Evolutionary conservation across 163 green algal genomes (phyloP).

Genomic region (Chlorella variabilis): DNA sequence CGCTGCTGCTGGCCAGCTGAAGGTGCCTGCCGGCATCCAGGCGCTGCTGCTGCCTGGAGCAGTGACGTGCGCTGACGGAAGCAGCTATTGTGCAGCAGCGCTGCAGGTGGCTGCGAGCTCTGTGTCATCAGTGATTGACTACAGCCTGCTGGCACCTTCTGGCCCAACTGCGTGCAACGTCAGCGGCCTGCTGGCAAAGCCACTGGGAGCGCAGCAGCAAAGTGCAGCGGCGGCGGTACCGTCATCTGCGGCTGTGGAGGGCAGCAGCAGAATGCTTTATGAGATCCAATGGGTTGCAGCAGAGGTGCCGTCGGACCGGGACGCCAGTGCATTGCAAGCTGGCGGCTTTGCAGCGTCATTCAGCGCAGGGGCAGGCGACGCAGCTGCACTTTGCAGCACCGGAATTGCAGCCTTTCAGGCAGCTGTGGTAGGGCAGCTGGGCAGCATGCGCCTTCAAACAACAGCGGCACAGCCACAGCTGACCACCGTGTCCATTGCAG

Average conservation of each 20-base stretch:
- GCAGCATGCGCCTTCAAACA: neutral
- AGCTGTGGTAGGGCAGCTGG: neutral
- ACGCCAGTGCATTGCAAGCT: too few relatives aligned
- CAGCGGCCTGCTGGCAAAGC: conserved; percentile 25
- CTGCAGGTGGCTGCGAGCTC: neutral
- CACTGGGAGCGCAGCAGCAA: neutral
- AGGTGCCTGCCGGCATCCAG: conserved; percentile 42
- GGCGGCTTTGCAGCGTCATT: neutral
- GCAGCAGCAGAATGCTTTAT: conserved; percentile 19
- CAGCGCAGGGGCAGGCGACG: neutral
- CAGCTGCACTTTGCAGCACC: conserved; percentile 7
- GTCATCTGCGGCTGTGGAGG: neutral
- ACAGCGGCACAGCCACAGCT: conserved; percentile 9
- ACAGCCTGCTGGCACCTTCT: conserved; percentile 2
- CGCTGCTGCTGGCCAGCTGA: conserved; percentile 12
- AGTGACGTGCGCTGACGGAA: neutral
- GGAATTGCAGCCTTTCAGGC: conserved; percentile 14
- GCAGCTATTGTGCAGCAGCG: neutral
- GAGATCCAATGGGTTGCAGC: conserved; percentile 2
- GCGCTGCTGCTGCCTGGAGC: neutral
- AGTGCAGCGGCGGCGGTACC: too few relatives aligned
- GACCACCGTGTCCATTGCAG: neutral
- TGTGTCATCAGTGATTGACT: conserved; percentile 19
- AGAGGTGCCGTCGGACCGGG: neutral
- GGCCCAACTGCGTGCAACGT: conserved; percentile 2